phyloP scores from a whole-genome alignment of 2,329 filamentous ascomycete species.

The Teratosphaeriaceae sp. region DNA sequence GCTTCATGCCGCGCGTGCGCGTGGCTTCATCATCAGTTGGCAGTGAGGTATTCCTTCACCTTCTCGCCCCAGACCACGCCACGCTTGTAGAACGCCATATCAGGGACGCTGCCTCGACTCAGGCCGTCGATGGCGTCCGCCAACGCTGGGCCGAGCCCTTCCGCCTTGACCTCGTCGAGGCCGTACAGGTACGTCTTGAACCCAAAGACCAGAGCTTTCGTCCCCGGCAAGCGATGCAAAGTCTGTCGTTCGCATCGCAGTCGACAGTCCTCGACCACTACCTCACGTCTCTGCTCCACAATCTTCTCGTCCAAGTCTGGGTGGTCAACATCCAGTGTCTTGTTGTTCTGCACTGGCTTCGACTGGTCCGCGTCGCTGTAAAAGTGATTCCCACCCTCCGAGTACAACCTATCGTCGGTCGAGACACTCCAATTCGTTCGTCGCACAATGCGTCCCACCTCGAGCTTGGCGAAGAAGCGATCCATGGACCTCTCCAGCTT shows the following conservation, averaged over 20 bases:
- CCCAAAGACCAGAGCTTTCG: conserved; percentile 50
- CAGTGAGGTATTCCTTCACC: conserved; percentile 48
- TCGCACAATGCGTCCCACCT: conserved; percentile 49
- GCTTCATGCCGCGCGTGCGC: too few relatives aligned
- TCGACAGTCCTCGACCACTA: conserved; percentile 35
- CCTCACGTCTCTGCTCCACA: conserved; percentile 22
- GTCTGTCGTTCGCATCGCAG: conserved; percentile 56
- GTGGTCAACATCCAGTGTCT: conserved; percentile 9
- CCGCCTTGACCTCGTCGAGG: conserved; percentile 48
- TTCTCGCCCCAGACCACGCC: conserved; percentile 51
- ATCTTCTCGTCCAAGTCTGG: conserved; percentile 20
- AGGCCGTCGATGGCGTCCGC: conserved; percentile 55
- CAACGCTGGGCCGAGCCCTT: conserved; percentile 48
- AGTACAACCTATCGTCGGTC: conserved; percentile 36
- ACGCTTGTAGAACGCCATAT: conserved; percentile 54
- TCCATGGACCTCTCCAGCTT: conserved; percentile 57
- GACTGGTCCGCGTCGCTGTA: conserved; percentile 25
- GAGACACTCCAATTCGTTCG: conserved; percentile 49
- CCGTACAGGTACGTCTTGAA: conserved; percentile 59
- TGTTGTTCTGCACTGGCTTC: conserved; percentile 7
- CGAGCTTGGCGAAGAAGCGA: conserved; percentile 50
- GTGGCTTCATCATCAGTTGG: too few relatives aligned
- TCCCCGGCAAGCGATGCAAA: conserved; percentile 51
- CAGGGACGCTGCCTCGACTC: conserved; percentile 49
- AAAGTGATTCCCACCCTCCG: conserved; percentile 38